Evolutionary conservation across 75 land plant species (phyloP), one percentile per base, ranked within the genome.

Genomic region (Larix kaempferi): DNA sequence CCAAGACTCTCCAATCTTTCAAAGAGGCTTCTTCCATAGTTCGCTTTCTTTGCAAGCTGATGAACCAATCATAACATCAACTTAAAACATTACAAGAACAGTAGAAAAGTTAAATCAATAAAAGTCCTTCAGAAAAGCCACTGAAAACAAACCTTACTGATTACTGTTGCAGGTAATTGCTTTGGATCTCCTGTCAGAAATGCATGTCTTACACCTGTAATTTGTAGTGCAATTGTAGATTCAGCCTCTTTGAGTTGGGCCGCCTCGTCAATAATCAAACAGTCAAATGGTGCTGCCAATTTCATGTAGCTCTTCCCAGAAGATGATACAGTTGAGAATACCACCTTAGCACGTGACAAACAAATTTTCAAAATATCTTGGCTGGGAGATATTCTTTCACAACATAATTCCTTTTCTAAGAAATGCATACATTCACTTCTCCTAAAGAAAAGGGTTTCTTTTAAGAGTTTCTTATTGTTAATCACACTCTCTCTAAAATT

Each of bases 221-320:
- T 16, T 55, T 15, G 33, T 37, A 59, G 67, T 56, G 39, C 57
- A 72, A 76, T 12, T 74, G 64, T 54, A 49, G 26, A 11, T 67
- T 15, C 37, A 57, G 7, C 74, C 77, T 12, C 21, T 11, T 2
- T 56, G 37, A 59, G 98, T 81, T 97, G 99, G 61, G 93, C 98
- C 59, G 99, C 99, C 86, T 97, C 99, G 87, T 97, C 99, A 86
- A 97, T 94, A 19, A 97, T 87, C 65, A 97, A 95, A 57, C 91
- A 95, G 88, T 95, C 95, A 87, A 96, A 96, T 19, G 22, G 22
- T 19, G 19, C 4, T n/a, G 61, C 22, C 19, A 59, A n/a, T 0
- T 19, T 19, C 61, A 19, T 19, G 22, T 49, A 73, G 37, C 91
- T 79, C 56, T 79, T 75, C 49, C 91, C 89, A 44, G 85, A 74